Conservation (phyloP, 495 filamentous ascomycete species). For the Pseudoneurospora amorphoporcata region DNA sequence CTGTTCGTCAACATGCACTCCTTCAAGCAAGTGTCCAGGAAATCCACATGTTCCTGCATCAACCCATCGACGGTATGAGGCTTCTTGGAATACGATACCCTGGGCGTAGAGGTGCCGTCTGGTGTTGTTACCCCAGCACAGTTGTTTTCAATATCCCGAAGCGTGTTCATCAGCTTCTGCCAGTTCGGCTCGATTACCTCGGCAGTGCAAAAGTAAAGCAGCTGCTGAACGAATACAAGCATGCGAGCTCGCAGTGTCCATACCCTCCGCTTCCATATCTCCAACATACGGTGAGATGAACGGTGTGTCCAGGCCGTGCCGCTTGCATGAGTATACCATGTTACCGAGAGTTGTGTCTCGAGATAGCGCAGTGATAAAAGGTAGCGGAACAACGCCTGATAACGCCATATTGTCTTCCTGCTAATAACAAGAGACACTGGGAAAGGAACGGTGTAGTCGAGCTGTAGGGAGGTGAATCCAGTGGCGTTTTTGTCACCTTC, state of each 20-base stretch:
- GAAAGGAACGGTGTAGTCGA: conserved; percentile 92
- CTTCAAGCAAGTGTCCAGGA: conserved; percentile 92
- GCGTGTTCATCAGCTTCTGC: conserved; percentile 77
- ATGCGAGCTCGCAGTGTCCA: conserved; percentile 90
- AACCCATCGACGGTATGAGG: conserved; percentile 85
- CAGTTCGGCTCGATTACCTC: conserved; percentile 98
- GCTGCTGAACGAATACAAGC: conserved; percentile 92
- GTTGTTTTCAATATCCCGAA: conserved; percentile 53
- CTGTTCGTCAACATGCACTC: conserved; percentile 98
- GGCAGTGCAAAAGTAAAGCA: conserved; percentile 90
- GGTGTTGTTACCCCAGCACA: conserved; percentile 28
- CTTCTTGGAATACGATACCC: not conserved
- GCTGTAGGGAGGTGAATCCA: conserved; percentile 82
- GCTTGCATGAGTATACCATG: conserved; percentile 85
- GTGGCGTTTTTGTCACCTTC: conserved; percentile 78
- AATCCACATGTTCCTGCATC: conserved; percentile 99
- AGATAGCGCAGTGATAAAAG: conserved; percentile 79
- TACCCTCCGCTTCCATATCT: conserved; percentile 85
- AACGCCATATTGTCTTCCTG: conserved; percentile 88
- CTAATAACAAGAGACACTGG: conserved; percentile 95
- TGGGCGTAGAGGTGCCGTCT: conserved; percentile 17
- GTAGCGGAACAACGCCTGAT: conserved; percentile 93
- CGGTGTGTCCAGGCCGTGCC: conserved; percentile 76
- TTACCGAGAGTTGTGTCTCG: conserved; percentile 69
- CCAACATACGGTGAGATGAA: conserved; percentile 60